Percentiles rank a stretch among this genome's conserved stretches.
Evolutionary conservation across 371 early-diverging fungal species (phyloP).

Genomic region (Mucor lusitanicus): DNA sequence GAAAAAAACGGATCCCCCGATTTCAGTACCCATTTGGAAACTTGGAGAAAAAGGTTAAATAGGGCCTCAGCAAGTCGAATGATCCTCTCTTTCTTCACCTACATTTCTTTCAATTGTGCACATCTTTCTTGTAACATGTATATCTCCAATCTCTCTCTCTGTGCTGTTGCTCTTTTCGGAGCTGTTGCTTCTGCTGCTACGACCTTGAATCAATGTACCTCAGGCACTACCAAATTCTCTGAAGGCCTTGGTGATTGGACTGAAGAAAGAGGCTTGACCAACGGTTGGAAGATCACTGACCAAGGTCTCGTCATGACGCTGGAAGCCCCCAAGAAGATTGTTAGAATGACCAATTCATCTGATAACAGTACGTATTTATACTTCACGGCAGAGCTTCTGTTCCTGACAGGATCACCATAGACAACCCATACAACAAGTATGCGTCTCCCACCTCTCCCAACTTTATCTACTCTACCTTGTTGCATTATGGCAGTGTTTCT

Average conservation of each 20-base stretch:
- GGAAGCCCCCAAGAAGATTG: slow-evolving; percentile 21
- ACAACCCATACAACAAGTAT: slow-evolving; percentile 38
- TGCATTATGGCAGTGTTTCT: slow-evolving; percentile 38
- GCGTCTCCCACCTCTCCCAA: slow-evolving; percentile 27
- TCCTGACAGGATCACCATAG: slow-evolving; percentile 8
- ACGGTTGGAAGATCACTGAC: slow-evolving; percentile 18
- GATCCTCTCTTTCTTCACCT: background rate
- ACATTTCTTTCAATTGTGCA: background rate
- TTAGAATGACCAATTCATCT: slow-evolving; percentile 10
- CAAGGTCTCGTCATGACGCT: slow-evolving; percentile 38
- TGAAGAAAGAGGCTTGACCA: slow-evolving; percentile 16
- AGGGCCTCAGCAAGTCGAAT: background rate
- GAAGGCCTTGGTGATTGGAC: slow-evolving; percentile 29
- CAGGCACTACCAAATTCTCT: background rate
- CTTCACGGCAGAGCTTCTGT: background rate
- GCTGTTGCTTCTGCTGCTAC: background rate
- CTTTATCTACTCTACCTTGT: slow-evolving; percentile 17
- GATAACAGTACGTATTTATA: slow-evolving; percentile 1
- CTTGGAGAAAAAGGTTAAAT: background rate
- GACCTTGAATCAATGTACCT: slow-evolving; percentile 1
- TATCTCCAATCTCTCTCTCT: slow-evolving; percentile 5
- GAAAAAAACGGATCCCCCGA: background rate
- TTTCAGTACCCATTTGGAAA: background rate
- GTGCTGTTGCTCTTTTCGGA: background rate
- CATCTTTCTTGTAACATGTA: background rate